Evolutionary conservation across 2,329 filamentous ascomycete species (phyloP).

Genomic region (Stachybotrys elegans): DNA sequence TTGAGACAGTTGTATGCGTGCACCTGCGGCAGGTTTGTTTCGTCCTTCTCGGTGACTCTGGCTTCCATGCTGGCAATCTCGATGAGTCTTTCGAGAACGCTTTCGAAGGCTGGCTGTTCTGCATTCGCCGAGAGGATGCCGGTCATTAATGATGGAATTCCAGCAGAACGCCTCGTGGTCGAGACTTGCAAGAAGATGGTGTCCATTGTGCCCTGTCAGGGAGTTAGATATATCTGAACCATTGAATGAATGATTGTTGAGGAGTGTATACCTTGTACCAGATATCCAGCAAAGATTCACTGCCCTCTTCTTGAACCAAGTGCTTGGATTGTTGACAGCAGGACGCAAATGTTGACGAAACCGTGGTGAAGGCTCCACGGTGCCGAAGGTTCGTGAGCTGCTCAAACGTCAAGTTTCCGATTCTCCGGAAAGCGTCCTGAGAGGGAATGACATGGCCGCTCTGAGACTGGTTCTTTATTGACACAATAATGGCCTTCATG

Average conservation of each 20-base stretch:
- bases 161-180: conserved; percentile 85
- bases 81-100: conserved; percentile 59
- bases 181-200: conserved; percentile 73
- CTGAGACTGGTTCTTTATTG: conserved; percentile 42
- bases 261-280: conserved; percentile 81
- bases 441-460: conserved; percentile 42
- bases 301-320: conserved; percentile 23
- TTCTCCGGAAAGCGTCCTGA: conserved; percentile 51
- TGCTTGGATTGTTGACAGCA: conserved; percentile 67
- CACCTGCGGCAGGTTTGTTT: conserved; percentile 75
- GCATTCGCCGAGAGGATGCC: conserved; percentile 70
- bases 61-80: conserved; percentile 52
- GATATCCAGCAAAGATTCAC: conserved; percentile 45
- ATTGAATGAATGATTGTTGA: no score
- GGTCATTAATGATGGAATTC: conserved; percentile 80
- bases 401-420: conserved; percentile 72
- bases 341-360: conserved; percentile 77
- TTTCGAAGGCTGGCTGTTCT: conserved; percentile 54
- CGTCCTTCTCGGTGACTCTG: conserved; percentile 51
- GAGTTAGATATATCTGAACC: background rate
- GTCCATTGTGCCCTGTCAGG: conserved; percentile 51
- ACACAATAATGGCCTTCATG: conserved; percentile 56
- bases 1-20: conserved; percentile 93
- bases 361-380: conserved; percentile 88
- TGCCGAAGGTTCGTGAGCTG: conserved; percentile 82